phyloP scores from a whole-genome alignment of 1,139 yeast species.

The Cylindricascospora bacillispora region DNA sequence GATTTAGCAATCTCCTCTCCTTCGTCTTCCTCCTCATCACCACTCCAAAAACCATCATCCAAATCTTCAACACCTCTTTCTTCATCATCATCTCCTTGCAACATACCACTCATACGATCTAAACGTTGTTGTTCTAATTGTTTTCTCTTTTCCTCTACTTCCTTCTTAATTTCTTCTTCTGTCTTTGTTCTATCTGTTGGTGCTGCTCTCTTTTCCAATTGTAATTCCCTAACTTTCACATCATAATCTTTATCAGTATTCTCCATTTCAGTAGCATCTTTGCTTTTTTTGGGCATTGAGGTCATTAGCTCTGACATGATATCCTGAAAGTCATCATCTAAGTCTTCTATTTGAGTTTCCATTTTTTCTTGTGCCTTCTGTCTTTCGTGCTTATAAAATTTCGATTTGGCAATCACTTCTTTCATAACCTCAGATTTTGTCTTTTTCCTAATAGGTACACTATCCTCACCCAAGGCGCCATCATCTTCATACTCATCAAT shows the following conservation, averaged over 20 bases:
- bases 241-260: conserved; percentile 41
- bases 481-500: conserved; percentile 30
- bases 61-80: conserved; percentile 59
- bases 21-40: conserved; percentile 35
- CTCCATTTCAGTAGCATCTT: conserved; percentile 4
- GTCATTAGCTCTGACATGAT: conserved; percentile 50
- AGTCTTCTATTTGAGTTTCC: conserved; percentile 56
- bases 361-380: conserved; percentile 65
- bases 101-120: conserved; percentile 73
- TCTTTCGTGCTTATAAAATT: conserved; percentile 77
- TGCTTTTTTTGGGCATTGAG: conserved; percentile 14
- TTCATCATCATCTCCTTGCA: conserved; percentile 33
- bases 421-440: conserved; percentile 93
- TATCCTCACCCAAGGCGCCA: conserved; percentile 24
- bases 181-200: conserved; percentile 97
- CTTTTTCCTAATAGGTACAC: conserved; percentile 48
- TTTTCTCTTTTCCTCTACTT: conserved; percentile 52
- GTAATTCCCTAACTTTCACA: conserved; percentile 61
- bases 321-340: conserved; percentile 69
- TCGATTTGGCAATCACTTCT: conserved; percentile 91
- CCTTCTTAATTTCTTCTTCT: conserved; percentile 66
- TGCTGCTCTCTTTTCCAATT: conserved; percentile 74
- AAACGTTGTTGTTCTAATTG: conserved; percentile 65
- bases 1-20: conserved; percentile 21
- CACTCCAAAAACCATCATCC: conserved; percentile 39